Evolutionary conservation across 2,329 filamentous ascomycete genomes (phyloP).

Genomic region (Paradendryphiella salina): DNA sequence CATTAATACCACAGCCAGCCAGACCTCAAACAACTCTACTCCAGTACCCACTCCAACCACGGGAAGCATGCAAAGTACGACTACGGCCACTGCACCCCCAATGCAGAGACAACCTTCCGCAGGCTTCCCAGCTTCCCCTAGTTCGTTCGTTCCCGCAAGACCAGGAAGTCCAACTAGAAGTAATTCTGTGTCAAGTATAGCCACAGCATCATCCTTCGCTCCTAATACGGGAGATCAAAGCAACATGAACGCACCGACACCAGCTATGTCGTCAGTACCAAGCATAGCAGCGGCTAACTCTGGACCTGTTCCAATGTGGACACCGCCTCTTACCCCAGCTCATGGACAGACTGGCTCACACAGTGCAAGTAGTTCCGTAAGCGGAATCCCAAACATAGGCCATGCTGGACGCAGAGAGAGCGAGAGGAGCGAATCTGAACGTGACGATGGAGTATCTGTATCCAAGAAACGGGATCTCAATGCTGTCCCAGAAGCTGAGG

Average conservation of each 20-base stretch:
- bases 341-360: conserved; percentile 49
- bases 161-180: conserved; percentile 80
- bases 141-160: conserved; percentile 58
- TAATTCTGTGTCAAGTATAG: conserved; percentile 81
- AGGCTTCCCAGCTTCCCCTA: conserved; percentile 61
- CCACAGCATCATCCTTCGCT: conserved; percentile 63
- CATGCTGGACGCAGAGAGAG: conserved; percentile 32
- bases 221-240: conserved; percentile 41
- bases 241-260: conserved; percentile 72
- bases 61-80: conserved; percentile 61
- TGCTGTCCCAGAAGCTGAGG: conserved; percentile 43
- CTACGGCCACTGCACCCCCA: conserved; percentile 56
- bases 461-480: conserved; percentile 46
- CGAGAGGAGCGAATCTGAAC: conserved; percentile 45
- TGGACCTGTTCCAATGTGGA: conserved; percentile 70
- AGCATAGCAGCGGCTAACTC: conserved; percentile 75
- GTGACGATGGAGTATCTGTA: conserved; percentile 34
- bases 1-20: conserved; percentile 49
- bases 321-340: conserved; percentile 84
- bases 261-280: conserved; percentile 76
- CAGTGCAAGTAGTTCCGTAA: conserved; percentile 59
- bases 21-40: conserved; percentile 64
- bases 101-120: conserved; percentile 57
- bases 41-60: conserved; percentile 72
- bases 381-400: conserved; percentile 52